phyloP scores from a whole-genome alignment of 768 basidiomycete genomes.

The Mycena venus region DNA sequence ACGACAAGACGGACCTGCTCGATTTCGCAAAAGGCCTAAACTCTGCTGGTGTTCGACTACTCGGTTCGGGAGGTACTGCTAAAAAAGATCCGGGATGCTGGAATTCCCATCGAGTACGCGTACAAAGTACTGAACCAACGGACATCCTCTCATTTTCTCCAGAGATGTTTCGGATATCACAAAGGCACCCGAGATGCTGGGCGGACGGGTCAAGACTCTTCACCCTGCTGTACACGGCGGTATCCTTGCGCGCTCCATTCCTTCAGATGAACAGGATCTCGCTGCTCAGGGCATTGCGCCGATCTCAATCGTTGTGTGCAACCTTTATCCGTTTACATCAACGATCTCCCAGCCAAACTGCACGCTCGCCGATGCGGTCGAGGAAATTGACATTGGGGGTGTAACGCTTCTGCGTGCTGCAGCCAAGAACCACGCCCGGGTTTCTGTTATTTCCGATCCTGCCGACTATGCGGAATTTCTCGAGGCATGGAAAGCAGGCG shows the following conservation, averaged over 20 bases:
- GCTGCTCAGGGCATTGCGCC: constrained; percentile 87
- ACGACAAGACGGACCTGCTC: constrained; percentile 93
- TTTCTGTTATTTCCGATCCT: constrained; percentile 91
- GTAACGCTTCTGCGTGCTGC: constrained; percentile 98
- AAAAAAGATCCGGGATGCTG: constrained; percentile 97
- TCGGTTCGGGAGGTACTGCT: constrained; percentile 97
- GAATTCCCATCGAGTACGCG: constrained; percentile 89
- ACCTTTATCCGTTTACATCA: constrained; percentile 96
- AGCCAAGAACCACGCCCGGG: constrained; percentile 97
- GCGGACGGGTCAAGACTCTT: constrained; percentile 97
- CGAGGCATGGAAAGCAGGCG: constrained; percentile 77
- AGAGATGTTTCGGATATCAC: constrained; percentile 99
- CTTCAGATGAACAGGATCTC: constrained; percentile 91
- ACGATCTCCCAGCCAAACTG: constrained; percentile 92
- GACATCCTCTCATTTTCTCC: neutral
- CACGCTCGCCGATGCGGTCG: constrained; percentile 92
- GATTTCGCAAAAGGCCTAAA: constrained; percentile 91
- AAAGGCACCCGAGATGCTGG: constrained; percentile 98
- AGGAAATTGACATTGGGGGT: constrained; percentile 99
- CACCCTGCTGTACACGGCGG: constrained; percentile 99
- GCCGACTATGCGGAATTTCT: constrained; percentile 89
- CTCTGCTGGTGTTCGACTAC: constrained; percentile 84
- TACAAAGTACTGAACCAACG: neutral
- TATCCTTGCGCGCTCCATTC: constrained; percentile 93
- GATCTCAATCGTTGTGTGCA: constrained; percentile 98